Evolutionary conservation across 805 yeast species (phyloP).

Genomic region (Scheffersomyces lignosus): DNA sequence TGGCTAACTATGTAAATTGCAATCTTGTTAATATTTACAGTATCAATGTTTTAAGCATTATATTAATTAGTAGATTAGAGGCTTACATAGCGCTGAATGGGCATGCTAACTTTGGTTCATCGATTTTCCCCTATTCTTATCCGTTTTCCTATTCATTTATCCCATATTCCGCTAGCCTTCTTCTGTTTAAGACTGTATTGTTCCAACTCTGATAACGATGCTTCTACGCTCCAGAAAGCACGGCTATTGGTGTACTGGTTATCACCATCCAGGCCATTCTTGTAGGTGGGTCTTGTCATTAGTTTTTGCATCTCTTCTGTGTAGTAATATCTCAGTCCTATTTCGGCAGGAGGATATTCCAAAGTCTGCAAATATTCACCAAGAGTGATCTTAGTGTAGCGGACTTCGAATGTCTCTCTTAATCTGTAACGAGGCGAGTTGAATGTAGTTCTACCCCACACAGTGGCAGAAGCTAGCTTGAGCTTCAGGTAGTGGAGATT

Average conservation of each 20-base stretch:
- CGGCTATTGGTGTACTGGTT: neutral
- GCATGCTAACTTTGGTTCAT: too few species aligned
- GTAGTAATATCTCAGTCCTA: neutral
- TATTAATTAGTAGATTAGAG: too few species aligned
- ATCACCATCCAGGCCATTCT: neutral
- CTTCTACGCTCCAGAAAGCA: constrained; percentile 28
- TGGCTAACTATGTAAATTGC: too few species aligned
- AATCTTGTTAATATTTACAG: too few species aligned
- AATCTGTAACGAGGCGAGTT: constrained; percentile 22
- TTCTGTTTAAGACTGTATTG: constrained; percentile 23
- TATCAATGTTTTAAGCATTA: too few species aligned
- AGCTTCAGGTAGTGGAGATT: constrained; percentile 2
- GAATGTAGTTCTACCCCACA: constrained; percentile 16
- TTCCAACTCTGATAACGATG: constrained; percentile 27
- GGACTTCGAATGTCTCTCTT: constrained; percentile 10
- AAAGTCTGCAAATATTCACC: neutral
- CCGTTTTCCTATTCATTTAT: too few species aligned
- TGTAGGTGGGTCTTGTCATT: neutral
- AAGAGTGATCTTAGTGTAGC: constrained; percentile 1
- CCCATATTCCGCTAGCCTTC: constrained; percentile 19
- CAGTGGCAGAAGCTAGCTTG: constrained; percentile 9
- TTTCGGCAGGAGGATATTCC: neutral
- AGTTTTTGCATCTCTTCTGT: neutral
- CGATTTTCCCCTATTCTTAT: too few species aligned
- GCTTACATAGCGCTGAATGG: too few species aligned